A percentile compares a stretch with the other conserved stretches of the same genome.
phyloP scores from a whole-genome alignment of 441 rosid species.

The Biscutella laevigata region DNA sequence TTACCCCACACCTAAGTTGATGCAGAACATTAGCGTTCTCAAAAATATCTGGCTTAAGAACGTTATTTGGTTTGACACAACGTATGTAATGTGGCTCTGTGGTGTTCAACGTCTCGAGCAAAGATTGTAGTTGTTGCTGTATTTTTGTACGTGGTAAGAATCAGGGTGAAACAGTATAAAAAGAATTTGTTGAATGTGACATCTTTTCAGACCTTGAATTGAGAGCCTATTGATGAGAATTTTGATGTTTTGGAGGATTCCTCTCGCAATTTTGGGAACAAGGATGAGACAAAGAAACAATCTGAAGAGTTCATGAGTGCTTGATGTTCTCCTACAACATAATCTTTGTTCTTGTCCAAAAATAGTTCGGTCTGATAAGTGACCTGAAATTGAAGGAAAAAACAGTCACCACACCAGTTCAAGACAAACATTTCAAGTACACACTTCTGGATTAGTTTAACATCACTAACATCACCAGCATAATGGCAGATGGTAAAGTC shows the following conservation, averaged over 20 bases:
- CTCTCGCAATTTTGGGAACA: constrained; percentile 73
- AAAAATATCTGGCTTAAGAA: constrained; percentile 75
- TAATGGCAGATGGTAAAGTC: constrained; percentile 92
- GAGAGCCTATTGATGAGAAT: constrained; percentile 89
- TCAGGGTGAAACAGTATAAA: constrained; percentile 7
- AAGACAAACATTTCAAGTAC: not conserved
- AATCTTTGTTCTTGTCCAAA: constrained; percentile 97
- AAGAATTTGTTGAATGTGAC: not conserved
- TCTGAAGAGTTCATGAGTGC: constrained; percentile 64
- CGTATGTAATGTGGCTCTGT: constrained; percentile 94
- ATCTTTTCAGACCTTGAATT: constrained; percentile 62
- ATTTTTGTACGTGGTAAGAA: constrained; percentile 19
- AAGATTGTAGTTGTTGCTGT: constrained; percentile 93
- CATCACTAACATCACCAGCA: constrained; percentile 85
- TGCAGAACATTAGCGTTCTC: constrained; percentile 74
- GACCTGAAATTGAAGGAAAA: constrained; percentile 42
- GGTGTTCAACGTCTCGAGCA: constrained; percentile 85
- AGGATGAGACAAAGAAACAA: constrained; percentile 72
- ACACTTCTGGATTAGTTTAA: not conserved
- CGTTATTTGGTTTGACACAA: constrained; percentile 91
- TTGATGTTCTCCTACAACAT: constrained; percentile 91
- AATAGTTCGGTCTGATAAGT: constrained; percentile 87
- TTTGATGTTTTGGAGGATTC: constrained; percentile 85
- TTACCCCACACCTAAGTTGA: constrained; percentile 95
- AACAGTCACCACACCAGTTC: constrained; percentile 2